Percentiles rank a stretch among this genome's conserved stretches.
phyloP scores from a whole-genome alignment of 2,329 filamentous ascomycete genomes.

The Leptographium procerum region DNA sequence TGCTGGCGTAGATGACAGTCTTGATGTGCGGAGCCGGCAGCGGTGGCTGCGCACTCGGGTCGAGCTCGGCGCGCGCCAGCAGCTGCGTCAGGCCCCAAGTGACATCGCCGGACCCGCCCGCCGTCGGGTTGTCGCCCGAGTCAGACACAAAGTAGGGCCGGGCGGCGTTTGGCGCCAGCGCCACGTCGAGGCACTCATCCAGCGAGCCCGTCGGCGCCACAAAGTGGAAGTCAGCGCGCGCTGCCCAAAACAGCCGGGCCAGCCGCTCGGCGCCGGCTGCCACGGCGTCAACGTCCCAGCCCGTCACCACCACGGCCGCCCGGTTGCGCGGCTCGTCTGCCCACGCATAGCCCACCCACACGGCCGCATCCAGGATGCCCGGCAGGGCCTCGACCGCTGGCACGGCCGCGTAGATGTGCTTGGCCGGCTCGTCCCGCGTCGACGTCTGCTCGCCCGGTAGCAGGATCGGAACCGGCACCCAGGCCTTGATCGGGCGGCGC shows the following conservation, averaged over 20 bases:
- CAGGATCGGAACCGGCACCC: conserved; percentile 39
- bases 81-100: conserved; percentile 38
- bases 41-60: neutral
- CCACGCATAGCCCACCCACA: conserved; percentile 47
- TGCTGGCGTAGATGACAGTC: conserved; percentile 39
- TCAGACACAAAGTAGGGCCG: conserved; percentile 43
- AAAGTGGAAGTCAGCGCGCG: conserved; percentile 35
- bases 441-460: conserved; percentile 44
- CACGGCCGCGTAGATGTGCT: conserved; percentile 36
- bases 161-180: conserved; percentile 24
- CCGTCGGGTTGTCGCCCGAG: conserved; percentile 44
- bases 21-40: conserved; percentile 17
- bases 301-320: conserved; percentile 37
- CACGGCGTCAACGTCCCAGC: conserved; percentile 32
- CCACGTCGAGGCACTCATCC: conserved; percentile 32
- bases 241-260: conserved; percentile 35
- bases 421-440: conserved; percentile 39
- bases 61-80: conserved; percentile 32
- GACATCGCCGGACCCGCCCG: conserved; percentile 41
- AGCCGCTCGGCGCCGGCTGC: conserved; percentile 30
- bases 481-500: conserved; percentile 36
- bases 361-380: conserved; percentile 36
- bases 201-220: conserved; percentile 39
- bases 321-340: conserved; percentile 42
- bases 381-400: conserved; percentile 27